Base-by-base conservation (phyloP, 176 grass and related monocot species). In the Oryza nivara region DNA sequence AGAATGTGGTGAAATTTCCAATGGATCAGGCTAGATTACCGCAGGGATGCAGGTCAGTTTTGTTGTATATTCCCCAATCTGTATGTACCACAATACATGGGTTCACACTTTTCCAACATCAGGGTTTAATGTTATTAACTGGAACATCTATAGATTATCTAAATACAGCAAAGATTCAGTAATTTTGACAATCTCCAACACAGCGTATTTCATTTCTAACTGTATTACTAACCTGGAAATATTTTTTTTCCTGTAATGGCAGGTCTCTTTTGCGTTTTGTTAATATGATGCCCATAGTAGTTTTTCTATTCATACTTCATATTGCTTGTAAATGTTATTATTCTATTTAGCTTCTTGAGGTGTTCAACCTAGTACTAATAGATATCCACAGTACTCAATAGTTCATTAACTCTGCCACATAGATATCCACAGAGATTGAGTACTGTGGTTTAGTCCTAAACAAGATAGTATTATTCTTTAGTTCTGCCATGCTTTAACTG, bases 1-100 rank as follows among this genome's bases (percentile, higher is more conserved):
- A 12, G n/a, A 77, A 64, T 76, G 72, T 66, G 45, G 28, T 72
- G 20, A 78, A 78, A 47, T 82, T 52, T 51, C 10, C 43, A 49
- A 89, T 76, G 70, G n/a, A 85, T 65, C 73, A 15, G 82, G 41
- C 38, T 47, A 40, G 54, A n/a, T 77, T 52, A 65, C 30, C 64
- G 52, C 51, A 88, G 52, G 73, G 49, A n/a, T 65, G 41, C 65
- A 88, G 66, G 73, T 65, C 44, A 78, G n/a, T 71, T n/a, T 13
- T 79, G 16, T 73, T 74, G 9, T n/a, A 74, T 74, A 30, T 20
- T 67, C 25, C 23, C 19, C 32, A 9, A 9, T 28, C 60, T 47
- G 22, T 73, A 56, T 67, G 56, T 76, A 67, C 11, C 7, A 70
- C 15, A 44, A 44, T 70, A 47, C 34, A 58, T 20, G 58, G 58